Base-by-base conservation (phyloP, 768 basidiomycete genomes). In the Floccularia luteovirens region DNA sequence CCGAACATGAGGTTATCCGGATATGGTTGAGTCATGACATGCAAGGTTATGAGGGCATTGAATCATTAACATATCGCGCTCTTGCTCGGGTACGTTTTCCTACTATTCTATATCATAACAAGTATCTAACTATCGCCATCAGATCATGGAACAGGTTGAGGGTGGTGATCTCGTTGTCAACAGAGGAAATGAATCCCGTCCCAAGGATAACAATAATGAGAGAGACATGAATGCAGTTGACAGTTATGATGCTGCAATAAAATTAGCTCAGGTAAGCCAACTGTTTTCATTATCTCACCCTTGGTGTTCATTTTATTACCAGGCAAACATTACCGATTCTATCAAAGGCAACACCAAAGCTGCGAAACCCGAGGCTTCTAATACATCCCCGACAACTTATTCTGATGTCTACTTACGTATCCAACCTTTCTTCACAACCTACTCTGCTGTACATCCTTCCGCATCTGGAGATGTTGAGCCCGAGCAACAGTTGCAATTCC, bases 1-100 rank as follows among this genome's bases (percentile, higher is more conserved):
- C 93, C 19, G 93, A 94, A 58, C 94, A 98, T 56, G 96, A 99
- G 61, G 90, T 97, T 12, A 92, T 99, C 47, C 81, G 96, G 57
- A 82, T 99, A 5, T 90, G 89, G 85, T 65, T 99, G 27, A 86
- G 84, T 53, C 93, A 98, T 62, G 92, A 96, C 49, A 93, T 99
- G 93, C 71, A 75, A 47, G 96, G 96, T 13, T 97, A 94, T 56
- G 91, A 93, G 42, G 96, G 96, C 5, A 75, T 98, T 31, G 94
- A 98, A 62, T 74, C 82, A 8, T 73, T 99, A n/a, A 88, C 92
- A 19, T 98, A 96, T 63, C 78, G 83, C 17, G 83, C 89, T 2
- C 68, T 97, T 31, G 64, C 88, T 16, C 74, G 83, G 59, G 91
- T 92, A 47, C 39, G 81, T 53, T 20, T 24, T 20, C 24, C 31